A percentile compares a stretch with the other conserved stretches of the same genome.
These are phyloP conservation scores for Kazachstania sp. DNA, from an alignment of 1,139 yeast genomes.

Conservation along the genomic window DNA sequence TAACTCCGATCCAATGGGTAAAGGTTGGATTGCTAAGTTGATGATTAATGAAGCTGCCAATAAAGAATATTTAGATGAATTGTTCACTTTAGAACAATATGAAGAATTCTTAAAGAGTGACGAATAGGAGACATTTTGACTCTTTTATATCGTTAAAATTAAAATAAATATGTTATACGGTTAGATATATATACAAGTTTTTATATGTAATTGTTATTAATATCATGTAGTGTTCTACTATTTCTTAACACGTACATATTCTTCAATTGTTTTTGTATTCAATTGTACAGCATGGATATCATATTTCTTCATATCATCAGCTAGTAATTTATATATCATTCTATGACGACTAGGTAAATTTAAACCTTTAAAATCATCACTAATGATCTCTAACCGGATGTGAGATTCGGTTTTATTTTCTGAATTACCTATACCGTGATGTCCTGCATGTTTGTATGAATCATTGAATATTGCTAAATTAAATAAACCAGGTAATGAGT, in stretches of 20 bases:
- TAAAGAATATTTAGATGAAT: slow-evolving; percentile 30
- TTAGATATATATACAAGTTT: slow-evolving; percentile 4
- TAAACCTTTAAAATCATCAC: slow-evolving; percentile 60
- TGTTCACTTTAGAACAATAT: slow-evolving; percentile 53
- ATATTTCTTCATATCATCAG: slow-evolving; percentile 55
- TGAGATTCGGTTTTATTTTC: slow-evolving; percentile 76
- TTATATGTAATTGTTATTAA: neutral
- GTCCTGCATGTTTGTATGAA: slow-evolving; percentile 83
- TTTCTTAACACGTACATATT: slow-evolving; percentile 21
- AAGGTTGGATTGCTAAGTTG: slow-evolving; percentile 81
- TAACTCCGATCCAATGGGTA: slow-evolving; percentile 85
- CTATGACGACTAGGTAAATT: slow-evolving; percentile 73
- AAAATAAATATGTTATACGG: neutral
- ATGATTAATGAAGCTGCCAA: slow-evolving; percentile 31
- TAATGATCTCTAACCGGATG: slow-evolving; percentile 63
- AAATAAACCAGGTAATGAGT: slow-evolving; percentile 41
- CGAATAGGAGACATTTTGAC: slow-evolving; percentile 6
- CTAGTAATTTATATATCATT: slow-evolving; percentile 56
- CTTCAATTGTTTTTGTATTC: slow-evolving; percentile 69
- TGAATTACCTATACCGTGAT: slow-evolving; percentile 73
- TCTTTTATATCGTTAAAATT: neutral
- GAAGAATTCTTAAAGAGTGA: slow-evolving; percentile 53
- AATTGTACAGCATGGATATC: slow-evolving; percentile 89
- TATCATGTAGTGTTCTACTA: neutral
- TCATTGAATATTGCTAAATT: slow-evolving; percentile 61